Evolutionary conservation across 164 flowering plant genomes (phyloP).

Genomic region (Chloranthus sessilifolius): DNA sequence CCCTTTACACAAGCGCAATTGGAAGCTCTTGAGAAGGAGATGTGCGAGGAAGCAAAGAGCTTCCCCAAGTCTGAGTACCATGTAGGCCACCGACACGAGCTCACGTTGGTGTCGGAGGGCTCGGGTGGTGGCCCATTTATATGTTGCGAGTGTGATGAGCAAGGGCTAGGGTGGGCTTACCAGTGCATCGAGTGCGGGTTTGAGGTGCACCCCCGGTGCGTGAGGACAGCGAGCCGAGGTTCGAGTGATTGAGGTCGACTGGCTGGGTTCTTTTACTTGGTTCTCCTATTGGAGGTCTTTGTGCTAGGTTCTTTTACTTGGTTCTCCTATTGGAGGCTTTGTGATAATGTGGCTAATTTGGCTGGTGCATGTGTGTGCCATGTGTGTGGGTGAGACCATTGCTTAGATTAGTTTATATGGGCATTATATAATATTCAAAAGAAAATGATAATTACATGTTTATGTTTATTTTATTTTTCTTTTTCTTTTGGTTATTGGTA

Average conservation of each 20-base stretch:
- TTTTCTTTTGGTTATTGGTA: too few species aligned
- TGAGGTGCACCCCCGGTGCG: conserved; percentile 74
- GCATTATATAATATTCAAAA: too few species aligned
- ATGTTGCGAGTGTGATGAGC: conserved; percentile 83
- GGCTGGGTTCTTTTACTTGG: too few species aligned
- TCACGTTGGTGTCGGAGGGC: conserved; percentile 57
- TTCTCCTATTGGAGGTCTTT: too few species aligned
- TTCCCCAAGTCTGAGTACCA: conserved; percentile 46
- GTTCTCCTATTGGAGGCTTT: too few species aligned
- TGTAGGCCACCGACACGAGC: conserved; percentile 54
- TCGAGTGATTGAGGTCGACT: neutral
- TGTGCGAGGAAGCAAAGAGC: conserved; percentile 70
- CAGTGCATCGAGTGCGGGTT: conserved; percentile 83
- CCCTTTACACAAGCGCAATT: conserved; percentile 61
- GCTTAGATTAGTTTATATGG: too few species aligned
- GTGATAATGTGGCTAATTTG: too few species aligned
- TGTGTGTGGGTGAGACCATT: too few species aligned
- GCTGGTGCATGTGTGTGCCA: too few species aligned
- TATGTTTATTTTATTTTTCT: too few species aligned
- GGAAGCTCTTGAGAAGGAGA: conserved; percentile 36
- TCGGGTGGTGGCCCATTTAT: conserved; percentile 78
- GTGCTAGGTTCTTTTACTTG: too few species aligned
- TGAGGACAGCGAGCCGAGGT: conserved; percentile 12
- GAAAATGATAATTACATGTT: too few species aligned
- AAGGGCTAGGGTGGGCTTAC: conserved; percentile 79